phyloP scores from a whole-genome alignment of 345 rosid genomes.

The Melaleuca alternifolia region DNA sequence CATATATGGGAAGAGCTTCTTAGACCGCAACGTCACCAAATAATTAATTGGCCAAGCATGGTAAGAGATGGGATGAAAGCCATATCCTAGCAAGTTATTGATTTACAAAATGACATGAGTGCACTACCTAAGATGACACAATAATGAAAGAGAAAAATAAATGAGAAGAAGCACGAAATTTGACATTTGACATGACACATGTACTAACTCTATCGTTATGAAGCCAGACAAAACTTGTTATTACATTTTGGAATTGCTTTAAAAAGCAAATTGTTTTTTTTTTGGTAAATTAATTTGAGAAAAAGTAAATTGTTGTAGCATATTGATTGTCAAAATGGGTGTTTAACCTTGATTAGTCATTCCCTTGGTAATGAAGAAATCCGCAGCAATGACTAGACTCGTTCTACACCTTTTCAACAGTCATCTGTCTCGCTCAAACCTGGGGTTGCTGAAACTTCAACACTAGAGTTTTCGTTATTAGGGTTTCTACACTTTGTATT shows the following conservation, averaged over 20 bases:
- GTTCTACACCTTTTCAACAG: not conserved
- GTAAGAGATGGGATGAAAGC: not conserved
- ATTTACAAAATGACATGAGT: not conserved
- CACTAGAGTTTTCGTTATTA: not conserved
- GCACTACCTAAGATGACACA: not conserved
- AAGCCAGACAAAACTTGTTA: not conserved
- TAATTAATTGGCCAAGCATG: not conserved
- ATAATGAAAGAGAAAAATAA: not conserved
- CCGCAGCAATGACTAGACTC: not conserved
- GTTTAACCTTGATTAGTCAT: not conserved
- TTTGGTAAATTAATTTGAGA: too few species aligned
- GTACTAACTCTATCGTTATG: not conserved
- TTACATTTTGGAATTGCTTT: not conserved
- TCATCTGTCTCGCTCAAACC: not conserved
- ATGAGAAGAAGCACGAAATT: not conserved
- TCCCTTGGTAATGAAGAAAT: not conserved
- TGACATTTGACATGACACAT: not conserved
- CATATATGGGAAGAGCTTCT: not conserved
- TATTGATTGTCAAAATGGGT: not conserved
- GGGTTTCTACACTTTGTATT: not conserved
- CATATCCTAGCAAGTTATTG: not conserved
- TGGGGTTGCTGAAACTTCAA: not conserved
- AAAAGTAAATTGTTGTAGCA: not conserved
- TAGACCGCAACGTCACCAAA: not conserved
- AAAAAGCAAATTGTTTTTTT: too few species aligned